A percentile compares a stretch with the other conserved stretches of the same genome.
Evolutionary conservation across 2,329 filamentous ascomycete species (phyloP).

Genomic region (Lachnellula willkommii): DNA sequence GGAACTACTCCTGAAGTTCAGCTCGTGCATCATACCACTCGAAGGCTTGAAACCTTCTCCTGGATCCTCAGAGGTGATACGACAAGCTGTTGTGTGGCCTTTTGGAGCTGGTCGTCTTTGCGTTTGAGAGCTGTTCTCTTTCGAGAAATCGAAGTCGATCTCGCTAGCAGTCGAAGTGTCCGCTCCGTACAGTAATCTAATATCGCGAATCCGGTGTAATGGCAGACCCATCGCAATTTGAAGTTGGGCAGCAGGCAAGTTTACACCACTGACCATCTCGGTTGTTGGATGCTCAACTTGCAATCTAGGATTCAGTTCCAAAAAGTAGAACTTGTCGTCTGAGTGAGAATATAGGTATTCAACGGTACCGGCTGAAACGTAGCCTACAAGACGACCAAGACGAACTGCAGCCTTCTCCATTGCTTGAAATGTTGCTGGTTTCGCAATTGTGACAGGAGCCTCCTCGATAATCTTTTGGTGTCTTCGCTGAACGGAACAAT

Average conservation of each 20-base stretch:
- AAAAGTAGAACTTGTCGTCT: conserved; percentile 99
- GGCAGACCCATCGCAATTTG: conserved; percentile 99
- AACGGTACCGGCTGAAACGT: conserved; percentile 97
- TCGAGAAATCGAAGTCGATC: conserved; percentile 96
- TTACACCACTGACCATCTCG: conserved; percentile 98
- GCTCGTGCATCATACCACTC: conserved; percentile 96
- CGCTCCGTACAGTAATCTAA: conserved; percentile 90
- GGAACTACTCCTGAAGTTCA: conserved; percentile 97
- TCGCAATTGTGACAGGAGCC: conserved; percentile 94
- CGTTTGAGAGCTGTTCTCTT: conserved; percentile 71
- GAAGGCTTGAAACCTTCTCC: conserved; percentile 99
- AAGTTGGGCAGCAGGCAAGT: conserved; percentile 92
- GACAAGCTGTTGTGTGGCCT: conserved; percentile 95
- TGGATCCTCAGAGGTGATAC: conserved; percentile 98
- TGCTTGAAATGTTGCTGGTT: conserved; percentile 77
- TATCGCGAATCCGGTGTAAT: conserved; percentile 90
- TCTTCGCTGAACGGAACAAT: conserved; percentile 95
- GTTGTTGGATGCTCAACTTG: conserved; percentile 99
- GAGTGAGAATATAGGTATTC: conserved; percentile 98
- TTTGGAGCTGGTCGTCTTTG: conserved; percentile 90
- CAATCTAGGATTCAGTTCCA: conserved; percentile 96
- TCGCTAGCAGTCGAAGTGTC: conserved; percentile 80
- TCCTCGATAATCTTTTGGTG: conserved; percentile 99
- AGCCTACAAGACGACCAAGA: conserved; percentile 88
- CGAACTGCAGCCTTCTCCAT: conserved; percentile 98